Evolutionary conservation across 306 rosid species (phyloP).

Genomic region (barrel medic (Medicago truncatula)): MtrunA17r5.0-ANR NC_053042.1:35542001-35542500

Average conservation of each 20-base stretch:
- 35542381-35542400: constrained; percentile 58
- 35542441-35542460: constrained; percentile 10
- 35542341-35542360: constrained; percentile 75
- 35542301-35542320: constrained; percentile 58
- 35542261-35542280: neutral
- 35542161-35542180: constrained; percentile 13
- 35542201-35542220: neutral
- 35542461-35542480: constrained; percentile 23
- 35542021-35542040: constrained; percentile 55
- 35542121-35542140: neutral
- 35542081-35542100: constrained; percentile 22
- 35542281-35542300: constrained; percentile 13
- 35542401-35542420: constrained; percentile 33
- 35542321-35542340: constrained; percentile 65
- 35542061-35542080: constrained; percentile 81
- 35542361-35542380: constrained; percentile 67
- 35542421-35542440: constrained; percentile 4
- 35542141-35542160: neutral
- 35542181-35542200: constrained; percentile 20
- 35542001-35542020: constrained; percentile 38
- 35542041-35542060: constrained; percentile 71
- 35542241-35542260: neutral
- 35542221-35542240: constrained; percentile 6
- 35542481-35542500: constrained; percentile 40
- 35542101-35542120: constrained; percentile 31